These are phyloP conservation scores for Suillus placidus DNA, from an alignment of 768 basidiomycete genomes.

Conservation along the genomic window DNA sequence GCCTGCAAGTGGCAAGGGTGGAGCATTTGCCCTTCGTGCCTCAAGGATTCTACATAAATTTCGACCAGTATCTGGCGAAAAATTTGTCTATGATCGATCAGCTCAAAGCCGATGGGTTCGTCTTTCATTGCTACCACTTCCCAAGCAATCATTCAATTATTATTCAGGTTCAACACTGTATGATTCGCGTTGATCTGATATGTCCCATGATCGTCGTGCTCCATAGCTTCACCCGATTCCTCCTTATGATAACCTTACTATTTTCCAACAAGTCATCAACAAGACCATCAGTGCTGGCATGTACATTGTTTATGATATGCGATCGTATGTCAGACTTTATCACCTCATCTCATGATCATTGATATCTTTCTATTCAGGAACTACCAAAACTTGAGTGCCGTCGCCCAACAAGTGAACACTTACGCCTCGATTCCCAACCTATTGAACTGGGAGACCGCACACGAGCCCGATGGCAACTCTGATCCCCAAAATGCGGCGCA, in stretches of 20 bases:
- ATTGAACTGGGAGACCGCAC: slow-evolving; percentile 71
- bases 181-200: slow-evolving; percentile 10
- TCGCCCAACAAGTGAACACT: slow-evolving; percentile 63
- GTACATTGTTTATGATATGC: slow-evolving; percentile 83
- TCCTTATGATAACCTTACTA: slow-evolving; percentile 58
- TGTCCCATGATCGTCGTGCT: slow-evolving; percentile 20
- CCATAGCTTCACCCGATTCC: slow-evolving; percentile 72
- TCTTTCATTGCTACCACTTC: background rate
- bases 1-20: slow-evolving; percentile 27
- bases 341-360: background rate
- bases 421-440: slow-evolving; percentile 70
- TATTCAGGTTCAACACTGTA: slow-evolving; percentile 26
- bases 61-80: slow-evolving; percentile 52
- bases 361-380: slow-evolving; percentile 32
- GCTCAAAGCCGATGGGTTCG: slow-evolving; percentile 60
- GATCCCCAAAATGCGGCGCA: slow-evolving; percentile 63
- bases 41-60: slow-evolving; percentile 73
- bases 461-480: slow-evolving; percentile 71
- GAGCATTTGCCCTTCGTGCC: slow-evolving; percentile 52
- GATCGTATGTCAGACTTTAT: slow-evolving; percentile 40
- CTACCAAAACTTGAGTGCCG: slow-evolving; percentile 63
- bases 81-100: slow-evolving; percentile 57
- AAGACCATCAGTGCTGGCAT: slow-evolving; percentile 29
- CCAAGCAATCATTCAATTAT: background rate
- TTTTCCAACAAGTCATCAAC: slow-evolving; percentile 23